Evolutionary conservation across 176 grass and related monocot species (phyloP), one percentile per base, ranked within the genome.

Genomic region (Carex littledalei): DNA sequence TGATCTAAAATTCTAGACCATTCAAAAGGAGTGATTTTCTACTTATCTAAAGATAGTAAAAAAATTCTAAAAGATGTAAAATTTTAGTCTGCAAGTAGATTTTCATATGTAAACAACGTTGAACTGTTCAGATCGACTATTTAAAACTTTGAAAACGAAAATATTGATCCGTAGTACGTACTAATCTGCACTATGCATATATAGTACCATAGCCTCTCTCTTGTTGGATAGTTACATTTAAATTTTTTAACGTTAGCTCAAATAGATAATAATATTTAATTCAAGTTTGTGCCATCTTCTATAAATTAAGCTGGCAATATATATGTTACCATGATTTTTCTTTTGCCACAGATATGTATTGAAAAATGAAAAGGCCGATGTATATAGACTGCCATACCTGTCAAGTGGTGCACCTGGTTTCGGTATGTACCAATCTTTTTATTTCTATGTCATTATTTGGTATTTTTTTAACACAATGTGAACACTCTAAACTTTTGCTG

Each of bases 401-500:
- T 88, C 89, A 69, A 98, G 95, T 84, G 87, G 95, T 85, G 92
- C 90, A 61, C 92, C 92, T 93, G 95, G 95, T 84, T 98, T 98
- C 90, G 91, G 95, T 98, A 67, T 82, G 90, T 85, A 72, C 1
- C 57, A 86, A 54, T 84, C 73, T 84, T 35, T 53, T 5, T 63
- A 52, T 17, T 84, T 16, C 3, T 62, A 22, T 82, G 29, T 41
- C n/a, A 74, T 76, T 89, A 56, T 29, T 58, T 32, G 67, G 16
- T 78, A 76, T 26, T 84, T 24, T 24, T 31, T 34, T 37, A 8
- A 71, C 35, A 60, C 81, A 17, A 10, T 0, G 15, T 3, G 39
- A 72, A 72, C 68, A 21, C 79, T 64, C 20, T 60, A 21, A 15
- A 26, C 58, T 15, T 22, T 37, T 50, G 10, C 24, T 65, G 15